Evolutionary conservation across 805 yeast species (phyloP), one percentile per base, ranked within the genome.

Genomic region (Grigorovia jiainica): DNA sequence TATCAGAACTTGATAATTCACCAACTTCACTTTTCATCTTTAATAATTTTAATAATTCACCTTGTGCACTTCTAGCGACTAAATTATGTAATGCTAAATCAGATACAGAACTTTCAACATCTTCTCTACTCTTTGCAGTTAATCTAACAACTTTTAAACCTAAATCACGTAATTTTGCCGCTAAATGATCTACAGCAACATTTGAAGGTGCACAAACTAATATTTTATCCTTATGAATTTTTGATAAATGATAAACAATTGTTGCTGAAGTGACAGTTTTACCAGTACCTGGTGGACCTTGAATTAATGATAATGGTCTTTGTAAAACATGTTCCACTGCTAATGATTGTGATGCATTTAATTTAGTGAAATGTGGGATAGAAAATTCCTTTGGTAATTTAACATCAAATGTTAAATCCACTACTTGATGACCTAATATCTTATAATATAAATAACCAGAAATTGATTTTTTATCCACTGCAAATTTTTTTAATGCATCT

Each of bases 251-350:
- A 51, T 84, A 81, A 24, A 87, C 75, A 44, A 89, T 84, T 0
- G 95, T 80, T 2, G 95, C 90, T 0, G 95, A 86, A 0, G 95
- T 87, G 13, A 86, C 94, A 1, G 97, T 89, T 57, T 89, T 89
- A 58, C 97, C 97, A 0, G 97, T 89, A 48, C 95, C 95, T 3
- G 97, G 97, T 8, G 97, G 97, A 15, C 97, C 97, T 60, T 89
- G 96, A 47, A 87, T 86, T 49, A 87, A 69, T 5, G 92, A 75
- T 35, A 87, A 66, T 2, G 95, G 95, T 49, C 77, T 69, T 52
- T 73, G 73, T 44, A 87, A 60, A 0, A 81, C 95, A 9, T 71
- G 62, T 40, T 72, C 68, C 20, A 89, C 87, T 0, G 97, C 96
- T 52, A 73, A 75, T 2, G 73, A 72, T 60, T 89, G 97, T 1